A percentile compares a stretch with the other conserved stretches of the same genome.
phyloP scores from a whole-genome alignment of 108 stramenopile species.

The Aurantiochytrium sp. region DNA sequence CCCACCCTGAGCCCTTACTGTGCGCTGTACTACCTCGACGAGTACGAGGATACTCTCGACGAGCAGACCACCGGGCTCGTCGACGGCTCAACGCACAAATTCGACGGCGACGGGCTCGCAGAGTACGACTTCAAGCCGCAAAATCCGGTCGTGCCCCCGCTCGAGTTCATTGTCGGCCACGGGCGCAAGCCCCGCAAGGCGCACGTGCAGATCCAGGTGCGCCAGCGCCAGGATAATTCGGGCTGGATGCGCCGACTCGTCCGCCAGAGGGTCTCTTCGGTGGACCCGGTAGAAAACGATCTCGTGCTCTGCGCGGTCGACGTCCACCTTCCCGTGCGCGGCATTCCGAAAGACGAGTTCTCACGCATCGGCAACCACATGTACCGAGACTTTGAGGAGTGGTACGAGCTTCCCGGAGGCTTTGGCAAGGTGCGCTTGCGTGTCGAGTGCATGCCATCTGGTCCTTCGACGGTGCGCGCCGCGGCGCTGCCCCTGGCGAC shows the following conservation, averaged over 20 bases:
- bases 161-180: neutral
- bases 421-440: neutral
- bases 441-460: neutral
- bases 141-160: neutral
- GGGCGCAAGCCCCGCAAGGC: neutral
- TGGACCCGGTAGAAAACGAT: neutral
- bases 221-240: neutral
- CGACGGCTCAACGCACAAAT: neutral
- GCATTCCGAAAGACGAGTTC: neutral
- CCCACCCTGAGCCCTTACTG: neutral
- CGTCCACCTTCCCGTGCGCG: neutral
- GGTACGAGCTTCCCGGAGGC: constrained; percentile 1
- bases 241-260: neutral
- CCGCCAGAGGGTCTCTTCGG: neutral
- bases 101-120: neutral
- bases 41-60: neutral
- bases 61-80: neutral
- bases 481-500: neutral
- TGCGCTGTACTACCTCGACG: neutral
- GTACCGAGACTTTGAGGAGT: constrained; percentile 1
- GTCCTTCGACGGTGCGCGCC: neutral
- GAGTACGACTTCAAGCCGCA: neutral
- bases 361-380: neutral
- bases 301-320: neutral
- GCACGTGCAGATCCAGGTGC: neutral